Evolutionary conservation across 176 grass and related monocot genomes (phyloP), one percentile per base, ranked within the genome.

Genomic region (Oryza coarctata): DNA sequence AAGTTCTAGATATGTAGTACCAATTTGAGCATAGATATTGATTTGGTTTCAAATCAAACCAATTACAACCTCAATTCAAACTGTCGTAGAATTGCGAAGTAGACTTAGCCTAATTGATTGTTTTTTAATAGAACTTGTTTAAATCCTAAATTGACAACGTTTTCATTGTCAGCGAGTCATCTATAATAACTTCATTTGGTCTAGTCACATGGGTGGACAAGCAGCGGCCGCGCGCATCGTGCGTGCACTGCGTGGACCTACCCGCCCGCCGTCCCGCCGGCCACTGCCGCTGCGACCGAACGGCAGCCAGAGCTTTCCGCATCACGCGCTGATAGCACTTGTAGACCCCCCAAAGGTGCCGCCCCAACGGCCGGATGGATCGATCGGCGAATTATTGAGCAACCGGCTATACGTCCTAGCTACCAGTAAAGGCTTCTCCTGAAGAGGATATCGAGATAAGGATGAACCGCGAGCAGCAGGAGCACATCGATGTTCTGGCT

Each of bases 381-480:
- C 50, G 20, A 45, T 45, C 43, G 12, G 17, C 50, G 20, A 55
- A 55, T 55, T 55, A 55, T 55, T 55, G 17, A 22, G 50, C 20
- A 6, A n/a, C 55, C 8, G 55, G 55, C 55, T 25, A n/a, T n/a
- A 60, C 49, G 49, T 55, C 15, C 18, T 55, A 55, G 49, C 8
- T 55, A 55, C 49, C 18, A 55, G 49, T 22, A 55, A 55, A 55
- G 6, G 49, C n/a, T 8, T 43, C n/a, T 81, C 71, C 65, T 23
- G 73, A 39, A 18, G 15, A 34, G 27, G 70, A 58, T 74, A 44
- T 63, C 2, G 73, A 60, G 88, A 89, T 82, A 89, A 86, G 88
- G 35, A 78, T 86, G 73, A 50, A 68, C 76, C 61, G 83, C n/a
- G 40, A 38, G 70, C 61, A 29, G 63, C 36, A 70, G 33, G 81